Base-by-base conservation (phyloP, 129 eudicot genomes). In the Tagetes erecta region DNA sequence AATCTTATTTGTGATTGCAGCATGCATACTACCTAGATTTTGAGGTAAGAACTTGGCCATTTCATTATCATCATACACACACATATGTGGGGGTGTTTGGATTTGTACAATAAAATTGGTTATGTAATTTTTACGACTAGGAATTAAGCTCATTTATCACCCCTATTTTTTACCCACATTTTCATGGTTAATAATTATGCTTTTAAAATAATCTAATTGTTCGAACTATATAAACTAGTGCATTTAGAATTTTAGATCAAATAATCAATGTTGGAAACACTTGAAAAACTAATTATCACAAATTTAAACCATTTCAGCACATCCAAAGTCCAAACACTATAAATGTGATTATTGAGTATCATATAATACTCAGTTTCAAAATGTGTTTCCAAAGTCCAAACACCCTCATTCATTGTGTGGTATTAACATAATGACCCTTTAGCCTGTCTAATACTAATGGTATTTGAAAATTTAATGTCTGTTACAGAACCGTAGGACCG, bases 11-110 rank as follows among this genome's bases (percentile, higher is more conserved):
- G 20, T 71, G 44, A 49, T 72, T 13, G 79, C 97, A 92, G 97
- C 99, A 95, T 83, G 93, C 99, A 27, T 95, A 95, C 80, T 95
- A 88, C 86, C 86, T 95, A 6, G 99, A 91, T 82, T 95, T 57
- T 67, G 92, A 88, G 80, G 80, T 76, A 76, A 77, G 44, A 68
- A 68, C 75, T 59, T 73, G 57, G 52, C 72, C 38, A 50, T 10
- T 53, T 42, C 37, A 39, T 66, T 30, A 52, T 20, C 67, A 20
- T 64, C 57, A 53, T 13, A 45, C 62, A 13, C 13, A 14, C 42
- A 8, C 12, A 36, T 12, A 12, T 10, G 6, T 13, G 3, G 49
- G 70, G 49, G 70, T 39, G 50, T 64, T n/a, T 40, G 13, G 33
- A 38, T n/a, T 0, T 64, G 49, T 3, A 2, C 11, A 38, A 62